Evolutionary conservation across 345 rosid genomes (phyloP), one percentile per base, ranked within the genome.

Genomic region (Brassica juncea): DNA sequence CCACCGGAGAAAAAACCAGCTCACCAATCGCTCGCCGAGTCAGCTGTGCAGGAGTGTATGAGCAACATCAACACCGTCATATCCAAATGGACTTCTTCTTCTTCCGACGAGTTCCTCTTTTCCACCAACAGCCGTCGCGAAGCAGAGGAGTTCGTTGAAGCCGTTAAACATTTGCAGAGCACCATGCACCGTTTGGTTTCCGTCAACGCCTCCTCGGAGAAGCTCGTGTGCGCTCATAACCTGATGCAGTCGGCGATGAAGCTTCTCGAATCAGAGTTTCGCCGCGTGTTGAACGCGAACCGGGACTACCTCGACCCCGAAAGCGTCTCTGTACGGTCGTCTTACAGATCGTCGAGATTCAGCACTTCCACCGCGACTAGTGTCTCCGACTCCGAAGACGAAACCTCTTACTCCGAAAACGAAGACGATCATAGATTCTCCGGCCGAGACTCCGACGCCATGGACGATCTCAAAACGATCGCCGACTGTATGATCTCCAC

Each of bases 401-500:
- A 71, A 4, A 78, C 3, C 9, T 54, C 23, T 2, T 86, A 69
- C 1, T 84, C 77, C 4, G 87, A 85, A 69, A 82, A 88, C 58
- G 81, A 70, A 0, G 89, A 85, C 1, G 88, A 77, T 6, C 80
- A 75, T 59, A 71, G 70, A 75, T 81, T 85, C 86, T 62, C 81
- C 84, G 47, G 75, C 34, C 42, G 91, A 74, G 64, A 81, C 49
- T 0, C 73, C 0, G 77, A 75, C 73, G 83, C 83, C 0, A 92
- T 95, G 94, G 82, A 87, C 44, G 92, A 93, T 72, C 80, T 95
- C 57, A 87, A 81, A 70, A 83, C 87, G 44, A 90, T 95, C 0
- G 98, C 97, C 1, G 97, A 95, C 37, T 91, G 99, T 71, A 95
- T 95, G 99, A 89, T 95, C 15, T 73, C 84, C 1, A 79, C 93